Evolutionary conservation across 192 early-diverging fungal species (phyloP), one percentile per base, ranked within the genome.

Genomic region (Entomortierella parvispora): DNA sequence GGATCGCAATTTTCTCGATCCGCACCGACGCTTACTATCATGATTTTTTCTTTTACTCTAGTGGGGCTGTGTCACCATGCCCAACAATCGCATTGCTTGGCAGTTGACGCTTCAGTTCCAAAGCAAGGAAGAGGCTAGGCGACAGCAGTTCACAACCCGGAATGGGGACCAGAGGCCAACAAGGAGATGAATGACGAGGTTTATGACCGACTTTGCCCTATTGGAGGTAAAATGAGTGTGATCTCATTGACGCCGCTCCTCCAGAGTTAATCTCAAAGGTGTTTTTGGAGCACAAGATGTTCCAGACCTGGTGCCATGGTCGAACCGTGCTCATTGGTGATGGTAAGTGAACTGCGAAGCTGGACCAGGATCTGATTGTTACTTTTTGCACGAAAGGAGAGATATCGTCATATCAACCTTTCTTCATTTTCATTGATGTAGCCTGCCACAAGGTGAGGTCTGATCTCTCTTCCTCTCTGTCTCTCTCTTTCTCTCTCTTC

Each of bases 241-340:
- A 69, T 1, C 25, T 69, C n/a, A 61, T 69, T 7, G 58, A 54
- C 22, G 49, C 47, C 12, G 62, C 68, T 6, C 51, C 68, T 0
- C 33, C 8, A 4, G 43, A 46, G 15, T 9, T n/a, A 14, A 28
- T 69, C 11, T 69, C 68, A 14, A 42, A 44, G 2, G 49, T 69
- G 1, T 60, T 54, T 14, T 51, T 69, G 0, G 58, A 69, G 29
- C 43, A 69, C 2, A 69, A 62, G 12, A 4, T 69, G 14, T 61
- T 69, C 26, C 32, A 56, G 4, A 69, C 68, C 3, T 69, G 68
- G 68, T 5, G 45, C 31, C 42, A 62, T 55, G 58, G 68, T 17
- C 58, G 58, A 2, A 61, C 59, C 28, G 68, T 55, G 4, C 58
- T 69, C 8, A 69, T 69, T 54, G 68, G 58, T 18, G 68, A 69